Evolutionary conservation across 805 yeast genomes (phyloP).

Genomic region (Candida namnaoensis): DNA sequence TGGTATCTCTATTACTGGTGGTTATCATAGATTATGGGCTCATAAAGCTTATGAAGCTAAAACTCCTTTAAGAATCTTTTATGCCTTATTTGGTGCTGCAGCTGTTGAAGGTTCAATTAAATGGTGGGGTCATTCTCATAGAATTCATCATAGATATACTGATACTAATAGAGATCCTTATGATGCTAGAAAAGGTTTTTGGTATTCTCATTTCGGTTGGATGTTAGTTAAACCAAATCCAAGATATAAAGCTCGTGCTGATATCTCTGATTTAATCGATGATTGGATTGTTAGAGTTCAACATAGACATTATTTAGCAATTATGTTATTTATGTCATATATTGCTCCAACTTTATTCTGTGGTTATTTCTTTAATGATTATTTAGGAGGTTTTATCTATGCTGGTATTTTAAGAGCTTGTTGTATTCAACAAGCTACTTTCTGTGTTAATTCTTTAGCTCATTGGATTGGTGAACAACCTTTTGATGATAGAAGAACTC

Average conservation of each 20-base stretch:
- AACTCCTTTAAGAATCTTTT: constrained; percentile 51
- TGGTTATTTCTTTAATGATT: constrained; percentile 50
- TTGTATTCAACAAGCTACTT: constrained; percentile 75
- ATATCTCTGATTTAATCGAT: constrained; percentile 66
- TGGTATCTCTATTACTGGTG: constrained; percentile 77
- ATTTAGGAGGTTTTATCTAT: constrained; percentile 65
- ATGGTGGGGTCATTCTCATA: constrained; percentile 86
- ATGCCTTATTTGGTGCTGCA: constrained; percentile 75
- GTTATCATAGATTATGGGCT: constrained; percentile 75
- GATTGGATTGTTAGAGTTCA: constrained; percentile 78
- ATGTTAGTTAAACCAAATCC: constrained; percentile 77
- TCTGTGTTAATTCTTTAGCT: constrained; percentile 79
- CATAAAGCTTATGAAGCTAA: constrained; percentile 66
- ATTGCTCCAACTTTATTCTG: constrained; percentile 53
- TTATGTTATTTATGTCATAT: constrained; percentile 56
- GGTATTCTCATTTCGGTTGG: constrained; percentile 86
- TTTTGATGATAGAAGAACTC: constrained; percentile 80
- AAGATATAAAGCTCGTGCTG: constrained; percentile 73
- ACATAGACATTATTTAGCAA: constrained; percentile 63
- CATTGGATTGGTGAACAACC: constrained; percentile 86
- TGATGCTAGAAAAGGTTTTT: constrained; percentile 76
- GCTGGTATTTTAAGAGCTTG: constrained; percentile 67
- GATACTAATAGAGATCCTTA: constrained; percentile 81
- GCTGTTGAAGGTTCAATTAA: constrained; percentile 80
- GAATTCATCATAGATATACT: constrained; percentile 82